Evolutionary conservation across 2,329 filamentous ascomycete genomes (phyloP).

Genomic region (Pseudogymnoascus sp.): DNA sequence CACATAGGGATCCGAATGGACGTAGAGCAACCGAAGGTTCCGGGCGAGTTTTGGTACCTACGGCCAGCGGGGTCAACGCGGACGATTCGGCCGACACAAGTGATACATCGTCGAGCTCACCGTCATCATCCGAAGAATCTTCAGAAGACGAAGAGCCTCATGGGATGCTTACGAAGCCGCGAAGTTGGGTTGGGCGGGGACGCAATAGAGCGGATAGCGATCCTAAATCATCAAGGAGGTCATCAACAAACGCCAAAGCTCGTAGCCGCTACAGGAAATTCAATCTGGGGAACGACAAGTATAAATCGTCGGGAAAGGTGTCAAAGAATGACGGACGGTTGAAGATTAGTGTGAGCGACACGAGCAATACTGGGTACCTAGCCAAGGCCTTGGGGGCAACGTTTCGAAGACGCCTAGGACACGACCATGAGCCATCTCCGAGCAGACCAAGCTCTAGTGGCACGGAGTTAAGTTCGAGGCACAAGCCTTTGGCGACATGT

Average conservation of each 20-base stretch:
- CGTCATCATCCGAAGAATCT: conserved; percentile 1
- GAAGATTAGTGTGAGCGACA: conserved; percentile 66
- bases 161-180: neutral
- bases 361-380: conserved; percentile 61
- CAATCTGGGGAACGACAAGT: conserved; percentile 56
- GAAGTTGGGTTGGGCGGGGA: neutral
- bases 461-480: neutral
- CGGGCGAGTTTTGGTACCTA: neutral
- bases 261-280: conserved; percentile 43
- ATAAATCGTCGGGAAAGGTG: conserved; percentile 56
- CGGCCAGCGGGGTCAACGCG: neutral
- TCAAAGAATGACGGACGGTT: conserved; percentile 63
- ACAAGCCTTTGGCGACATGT: conserved; percentile 3
- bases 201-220: neutral
- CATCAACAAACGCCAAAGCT: neutral
- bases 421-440: neutral
- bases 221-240: neutral
- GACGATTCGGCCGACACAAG: neutral
- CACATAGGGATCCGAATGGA: neutral
- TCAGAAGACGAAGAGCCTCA: neutral
- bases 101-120: neutral
- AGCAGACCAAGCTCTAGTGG: neutral
- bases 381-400: conserved; percentile 65
- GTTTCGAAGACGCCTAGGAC: conserved; percentile 47
- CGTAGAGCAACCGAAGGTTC: neutral